Evolutionary conservation across 768 basidiomycete species (phyloP), one percentile per base, ranked within the genome.

Genomic region (Fomitopsis serialis): DNA sequence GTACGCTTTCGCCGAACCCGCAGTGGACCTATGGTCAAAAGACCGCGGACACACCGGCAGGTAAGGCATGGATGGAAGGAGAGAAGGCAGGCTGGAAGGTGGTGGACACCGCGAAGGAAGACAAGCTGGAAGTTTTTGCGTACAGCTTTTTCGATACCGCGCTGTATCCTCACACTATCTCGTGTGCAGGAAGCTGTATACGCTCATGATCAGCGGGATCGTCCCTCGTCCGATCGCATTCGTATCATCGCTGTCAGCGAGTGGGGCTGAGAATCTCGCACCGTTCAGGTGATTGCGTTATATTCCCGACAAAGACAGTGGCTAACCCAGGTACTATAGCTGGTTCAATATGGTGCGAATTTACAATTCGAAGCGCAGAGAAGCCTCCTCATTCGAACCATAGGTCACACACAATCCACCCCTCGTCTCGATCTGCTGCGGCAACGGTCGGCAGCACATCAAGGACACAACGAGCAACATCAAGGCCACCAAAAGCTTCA

Each of bases 391-490:
- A n/a, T n/a, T n/a, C n/a, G n/a, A n/a, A 32, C 22, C 45, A 19
- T 46, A 64, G 62, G 60, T 68, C 24, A 61, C 67, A 5, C 68
- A 72, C 58, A 65, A 74, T 51, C 78, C 79, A 0, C 76, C 78
- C 1, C 59, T 70, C 22, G 63, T 79, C 42, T 65, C 75, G 58
- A 61, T 82, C 23, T 75, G 75, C 1, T 67, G 77, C 59, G 58
- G 62, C 3, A 59, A 64, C 19, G 43, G 43, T 12, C 48, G 34
- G 10, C 57, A 56, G 7, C 59, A 60, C 23, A 19, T 63, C 42
- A 72, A 73, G 52, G 82, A 82, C 54, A 79, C 78, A 0, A 60
- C 69, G 24, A 58, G 59, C 24, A 82, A 81, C 56, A 77, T 81
- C 58, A 68, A 66, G 58, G 66, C 65, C 1, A 73, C 72, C 24